A percentile compares a stretch with the other conserved stretches of the same genome.
These are phyloP conservation scores for Oenanthe sinensis DNA, from an alignment of 129 eudicot species.

Conservation along the genomic window DNA sequence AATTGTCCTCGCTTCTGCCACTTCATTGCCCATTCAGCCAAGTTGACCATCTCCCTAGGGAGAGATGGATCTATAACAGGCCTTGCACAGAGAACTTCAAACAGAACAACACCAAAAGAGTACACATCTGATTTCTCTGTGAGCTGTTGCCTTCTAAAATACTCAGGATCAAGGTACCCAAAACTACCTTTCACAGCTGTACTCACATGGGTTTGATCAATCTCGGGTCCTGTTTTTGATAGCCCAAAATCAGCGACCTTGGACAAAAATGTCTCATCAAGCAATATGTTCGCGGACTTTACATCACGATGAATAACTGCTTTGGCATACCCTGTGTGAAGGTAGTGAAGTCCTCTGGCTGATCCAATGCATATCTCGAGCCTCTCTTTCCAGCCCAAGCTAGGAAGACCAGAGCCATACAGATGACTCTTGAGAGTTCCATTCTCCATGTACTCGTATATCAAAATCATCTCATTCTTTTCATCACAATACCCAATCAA, in stretches of 20 bases:
- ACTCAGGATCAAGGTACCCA: constrained; percentile 91
- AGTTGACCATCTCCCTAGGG: constrained; percentile 77
- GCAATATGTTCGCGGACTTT: constrained; percentile 81
- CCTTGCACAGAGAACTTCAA: constrained; percentile 91
- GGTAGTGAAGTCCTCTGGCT: constrained; percentile 88
- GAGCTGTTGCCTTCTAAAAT: constrained; percentile 79
- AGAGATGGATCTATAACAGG: constrained; percentile 88
- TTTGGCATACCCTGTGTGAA: constrained; percentile 84
- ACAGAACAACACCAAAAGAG: constrained; percentile 81
- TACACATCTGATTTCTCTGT: constrained; percentile 92
- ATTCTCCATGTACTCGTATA: constrained; percentile 91
- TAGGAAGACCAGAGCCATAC: constrained; percentile 68
- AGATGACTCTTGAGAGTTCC: constrained; percentile 82
- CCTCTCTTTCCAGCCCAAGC: constrained; percentile 82
- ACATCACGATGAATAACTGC: constrained; percentile 93
- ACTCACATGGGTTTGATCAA: constrained; percentile 91
- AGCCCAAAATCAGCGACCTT: constrained; percentile 97
- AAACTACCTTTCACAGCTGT: constrained; percentile 95
- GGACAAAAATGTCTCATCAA: constrained; percentile 82
- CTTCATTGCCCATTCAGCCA: constrained; percentile 96
- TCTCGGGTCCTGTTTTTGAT: constrained; percentile 78
- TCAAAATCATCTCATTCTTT: constrained; percentile 78
- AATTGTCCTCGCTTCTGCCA: constrained; percentile 85
- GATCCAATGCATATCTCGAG: constrained; percentile 94
- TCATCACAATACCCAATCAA: constrained; percentile 93